Conservation (phyloP, 73 alveolate species). For the Tetrahymena elliotti region DNA sequence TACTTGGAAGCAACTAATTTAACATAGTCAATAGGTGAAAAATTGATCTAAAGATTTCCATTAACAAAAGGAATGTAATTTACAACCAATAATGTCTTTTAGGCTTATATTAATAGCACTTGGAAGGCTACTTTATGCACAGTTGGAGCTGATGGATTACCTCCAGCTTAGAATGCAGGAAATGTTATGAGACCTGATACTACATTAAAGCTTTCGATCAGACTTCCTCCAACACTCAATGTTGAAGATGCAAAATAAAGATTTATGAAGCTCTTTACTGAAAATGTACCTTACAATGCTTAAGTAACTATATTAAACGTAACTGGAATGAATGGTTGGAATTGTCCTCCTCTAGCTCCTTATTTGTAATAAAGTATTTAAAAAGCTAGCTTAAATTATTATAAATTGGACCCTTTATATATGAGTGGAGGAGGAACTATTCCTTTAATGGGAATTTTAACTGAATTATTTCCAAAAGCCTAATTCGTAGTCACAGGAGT, state of each 20-base stretch:
- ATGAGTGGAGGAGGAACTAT: constrained; percentile 52
- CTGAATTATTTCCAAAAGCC: constrained; percentile 61
- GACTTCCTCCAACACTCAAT: constrained; percentile 86
- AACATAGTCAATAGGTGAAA: not conserved
- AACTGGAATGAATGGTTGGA: not conserved
- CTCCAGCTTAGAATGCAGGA: constrained; percentile 74
- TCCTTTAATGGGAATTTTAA: constrained; percentile 30
- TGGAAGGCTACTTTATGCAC: constrained; percentile 81
- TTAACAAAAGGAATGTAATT: not conserved
- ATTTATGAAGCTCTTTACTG: constrained; percentile 50
- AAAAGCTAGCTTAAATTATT: constrained; percentile 15
- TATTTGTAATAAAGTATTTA: not conserved
- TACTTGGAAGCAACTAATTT: not conserved
- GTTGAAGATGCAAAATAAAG: constrained; percentile 64
- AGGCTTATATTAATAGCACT: not conserved
- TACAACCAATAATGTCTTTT: not conserved
- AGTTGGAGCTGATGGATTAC: constrained; percentile 84
- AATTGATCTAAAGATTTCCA: not conserved
- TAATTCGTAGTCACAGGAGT: constrained; percentile 81
- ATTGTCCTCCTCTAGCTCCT: not conserved
- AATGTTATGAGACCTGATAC: constrained; percentile 79
- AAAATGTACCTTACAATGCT: constrained; percentile 78
- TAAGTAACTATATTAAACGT: not conserved
- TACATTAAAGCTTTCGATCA: constrained; percentile 63
- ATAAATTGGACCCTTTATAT: not conserved